Evolutionary conservation across 2,329 filamentous ascomycete species (phyloP), one percentile per base, ranked within the genome.

Genomic region (Fusarium illudens): DNA sequence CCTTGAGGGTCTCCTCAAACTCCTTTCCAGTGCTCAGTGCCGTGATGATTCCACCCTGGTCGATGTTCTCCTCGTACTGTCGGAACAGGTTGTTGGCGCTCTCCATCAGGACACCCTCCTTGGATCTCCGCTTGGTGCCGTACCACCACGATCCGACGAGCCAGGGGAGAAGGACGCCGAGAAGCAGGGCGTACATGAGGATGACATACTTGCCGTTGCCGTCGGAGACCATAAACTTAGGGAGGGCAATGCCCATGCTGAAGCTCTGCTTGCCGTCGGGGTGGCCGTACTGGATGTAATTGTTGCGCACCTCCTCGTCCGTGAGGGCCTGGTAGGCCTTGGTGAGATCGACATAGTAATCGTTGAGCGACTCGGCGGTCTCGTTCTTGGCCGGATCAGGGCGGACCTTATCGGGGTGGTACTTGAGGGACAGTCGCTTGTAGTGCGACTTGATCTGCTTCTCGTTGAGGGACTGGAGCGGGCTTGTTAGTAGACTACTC

Each of bases 141-240:
- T 99, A 99, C 96, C 96, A 99, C 96, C 96, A 99, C 62, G 92
- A 94, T 49, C 96, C 96, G 58, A 99, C 95, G 49, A 96, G 84
- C 78, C 96, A 99, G 3, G 96, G 96, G 54, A 99, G 84, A 63
- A 97, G 83, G 65, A 98, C 92, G 58, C 95, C 96, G 53, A 99
- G 89, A 36, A 98, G 86, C 32, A 91, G 80, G 34, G 93, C 94
- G 79, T 99, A 99, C 67, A 97, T 86, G 60, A 97, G 84, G 64
- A 99, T 84, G 56, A 99, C 92, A 76, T 96, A 98, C 83, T 97
- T 98, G 70, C 94, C 95, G 78, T 96, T 96, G 58, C 94, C 95
- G 71, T 97, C 93, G 13, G 92, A 92, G 58, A 99, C 87, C 73
- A 99, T 94, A 80, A 96, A 93, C 78, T 96, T 91, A 46, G 96